Base-by-base conservation (phyloP, 2,329 filamentous ascomycete species). In the Penicillium polonicum region DNA sequence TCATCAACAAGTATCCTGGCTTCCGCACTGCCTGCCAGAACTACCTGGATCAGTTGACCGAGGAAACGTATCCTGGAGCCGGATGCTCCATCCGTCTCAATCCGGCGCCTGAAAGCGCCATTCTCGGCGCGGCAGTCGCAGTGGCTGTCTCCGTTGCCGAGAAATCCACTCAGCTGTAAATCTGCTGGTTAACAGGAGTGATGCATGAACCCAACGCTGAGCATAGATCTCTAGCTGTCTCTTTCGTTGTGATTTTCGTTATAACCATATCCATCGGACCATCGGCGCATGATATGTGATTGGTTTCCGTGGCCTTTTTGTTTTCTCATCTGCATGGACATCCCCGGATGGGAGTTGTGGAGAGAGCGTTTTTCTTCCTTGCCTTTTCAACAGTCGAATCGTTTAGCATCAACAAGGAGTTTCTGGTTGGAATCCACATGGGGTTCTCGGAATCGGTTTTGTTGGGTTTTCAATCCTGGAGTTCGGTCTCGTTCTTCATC, bases 1-100 rank as follows among this genome's bases (percentile, higher is more conserved):
- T 82, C 46, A 79, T 82, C 55, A 78, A 79, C 67, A 81, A 80
- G 60, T 82, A 82, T 62, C 79, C 79, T 2, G 76, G 74, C 5
- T 81, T 81, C 68, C 71, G 74, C 48, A 72, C 74, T 39, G 69
- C 72, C 36, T 79, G 76, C 61, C 78, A 81, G 57, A 60, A 48
- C 2, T 79, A 77, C 48, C 66, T 82, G 38, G 71, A 79, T 60
- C 67, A 75, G 45, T 66, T 81, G 35, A 72, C 73, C 4, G 61
- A 69, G 21, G 62, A 73, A 39, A 71, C 68, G 3, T 65, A 65
- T 31, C 52, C 65, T 2, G 55, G 62, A 6, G 58, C 65, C 10
- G 43, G 58, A 23, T 65, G 69, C 5, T 67, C 65, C 12, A 75
- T 80, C 43, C 69, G 70, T 17, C 71, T 80, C 7, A 73, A 79